Conservation (phyloP, 2,329 filamentous ascomycete species). For the Ophiosphaerella herpotricha region DNA sequence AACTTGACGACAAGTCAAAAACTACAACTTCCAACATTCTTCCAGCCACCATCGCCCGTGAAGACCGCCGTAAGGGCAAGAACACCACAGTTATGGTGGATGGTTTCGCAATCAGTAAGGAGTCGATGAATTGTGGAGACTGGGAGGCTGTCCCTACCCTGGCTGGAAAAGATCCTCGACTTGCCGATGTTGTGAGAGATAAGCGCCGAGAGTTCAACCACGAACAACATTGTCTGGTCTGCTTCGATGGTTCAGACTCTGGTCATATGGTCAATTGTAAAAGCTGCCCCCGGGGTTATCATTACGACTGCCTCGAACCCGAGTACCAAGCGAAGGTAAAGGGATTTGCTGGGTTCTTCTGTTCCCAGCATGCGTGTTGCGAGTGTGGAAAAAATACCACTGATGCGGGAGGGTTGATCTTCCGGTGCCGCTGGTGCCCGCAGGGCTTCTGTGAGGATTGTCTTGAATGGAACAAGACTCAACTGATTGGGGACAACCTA, state of each 20-base stretch:
- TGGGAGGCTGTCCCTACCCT: constrained; percentile 64
- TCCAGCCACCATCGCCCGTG: constrained; percentile 47
- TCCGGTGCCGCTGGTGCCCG: constrained; percentile 61
- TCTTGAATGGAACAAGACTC: constrained; percentile 57
- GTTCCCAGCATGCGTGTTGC: constrained; percentile 60
- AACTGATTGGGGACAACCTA: constrained; percentile 57
- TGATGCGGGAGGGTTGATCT: constrained; percentile 55
- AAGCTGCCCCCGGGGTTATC: constrained; percentile 60
- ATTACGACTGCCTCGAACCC: constrained; percentile 55
- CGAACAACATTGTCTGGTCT: constrained; percentile 59
- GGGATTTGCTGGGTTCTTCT: constrained; percentile 55
- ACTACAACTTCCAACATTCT: constrained; percentile 45
- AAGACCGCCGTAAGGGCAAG: constrained; percentile 59
- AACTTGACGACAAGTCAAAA: constrained; percentile 32
- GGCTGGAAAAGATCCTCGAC: constrained; percentile 59
- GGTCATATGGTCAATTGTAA: constrained; percentile 56
- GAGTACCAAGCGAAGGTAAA: constrained; percentile 50
- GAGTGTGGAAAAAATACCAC: constrained; percentile 59
- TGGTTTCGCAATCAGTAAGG: constrained; percentile 61
- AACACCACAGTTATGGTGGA: constrained; percentile 62
- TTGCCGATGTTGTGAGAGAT: constrained; percentile 55
- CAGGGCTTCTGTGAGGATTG: constrained; percentile 64
- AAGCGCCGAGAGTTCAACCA: constrained; percentile 55
- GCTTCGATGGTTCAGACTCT: constrained; percentile 49
- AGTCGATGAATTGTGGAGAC: constrained; percentile 57